Evolutionary conservation across 495 filamentous ascomycete genomes (phyloP), one percentile per base, ranked within the genome.

Genomic region (Physcia stellaris): DNA sequence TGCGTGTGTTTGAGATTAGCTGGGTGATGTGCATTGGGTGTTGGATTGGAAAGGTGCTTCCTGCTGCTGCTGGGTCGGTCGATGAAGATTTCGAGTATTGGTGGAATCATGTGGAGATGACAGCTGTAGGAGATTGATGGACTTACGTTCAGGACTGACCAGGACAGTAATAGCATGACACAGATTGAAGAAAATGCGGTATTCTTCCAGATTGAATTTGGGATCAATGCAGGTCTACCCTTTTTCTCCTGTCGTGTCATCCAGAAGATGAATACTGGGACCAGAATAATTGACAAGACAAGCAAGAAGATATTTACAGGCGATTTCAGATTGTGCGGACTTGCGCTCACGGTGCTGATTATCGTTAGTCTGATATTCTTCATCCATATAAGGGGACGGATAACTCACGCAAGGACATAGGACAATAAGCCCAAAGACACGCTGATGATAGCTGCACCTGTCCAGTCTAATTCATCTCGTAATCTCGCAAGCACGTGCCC

Each of bases 201-300:
- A 31, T 70, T 71, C 20, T 55, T 57, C 71, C 71, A 76, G 2
- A 76, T 37, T 0, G 55, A 55, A 48, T 73, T 77, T 0, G 71
- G 71, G 6, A 77, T 71, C 21, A 77, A 42, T 4, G 66, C 67
- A 3, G 67, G 57, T 22, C 55, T 54, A 4, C 55, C 51, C 1
- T 35, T 41, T 30, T 52, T 52, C 29, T 63, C 68, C 34, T 61
- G 62, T 22, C 50, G 48, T 27, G 54, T 45, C 57, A 67, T 61
- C 70, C 69, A 74, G 1, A 45, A 41, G n/a, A 61, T 41, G 42
- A 75, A 77, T 0, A 44, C 49, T 0, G 64, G 59, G 1, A 69
- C 48, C 9, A 67, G 48, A 6, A 50, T 39, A 4, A 53, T 39
- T 15, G 60, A 52, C 13, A 64, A 19, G 12, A 49, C 43, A 0